These are phyloP conservation scores for Stenocarpella maydis DNA, from an alignment of 2,329 filamentous ascomycete genomes.

Conservation along the genomic window DNA sequence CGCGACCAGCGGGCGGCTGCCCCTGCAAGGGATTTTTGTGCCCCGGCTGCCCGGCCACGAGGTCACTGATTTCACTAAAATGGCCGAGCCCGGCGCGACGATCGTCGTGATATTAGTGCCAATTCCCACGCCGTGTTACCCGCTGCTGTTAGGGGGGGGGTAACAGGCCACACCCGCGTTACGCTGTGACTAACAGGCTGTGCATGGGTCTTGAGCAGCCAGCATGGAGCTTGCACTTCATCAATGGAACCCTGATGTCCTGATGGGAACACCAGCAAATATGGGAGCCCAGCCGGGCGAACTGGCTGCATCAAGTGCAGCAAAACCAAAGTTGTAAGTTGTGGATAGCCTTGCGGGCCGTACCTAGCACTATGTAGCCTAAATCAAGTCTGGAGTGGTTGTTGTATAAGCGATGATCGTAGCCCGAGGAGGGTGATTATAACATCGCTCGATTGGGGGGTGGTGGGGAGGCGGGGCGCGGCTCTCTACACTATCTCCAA, in stretches of 20 bases:
- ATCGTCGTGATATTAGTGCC: constrained; percentile 10
- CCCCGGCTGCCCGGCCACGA: constrained; percentile 5
- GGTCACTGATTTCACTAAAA: constrained; percentile 1
- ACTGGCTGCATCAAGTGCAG: neutral
- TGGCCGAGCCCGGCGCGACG: constrained; percentile 12
- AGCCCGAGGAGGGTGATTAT: neutral
- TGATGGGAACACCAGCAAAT: neutral
- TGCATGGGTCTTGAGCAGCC: neutral
- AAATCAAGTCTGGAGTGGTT: neutral
- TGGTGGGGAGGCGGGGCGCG: too few relatives aligned
- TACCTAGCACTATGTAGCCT: neutral
- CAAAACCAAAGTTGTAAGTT: neutral
- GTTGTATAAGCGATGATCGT: neutral
- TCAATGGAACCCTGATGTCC: neutral
- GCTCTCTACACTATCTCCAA: neutral
- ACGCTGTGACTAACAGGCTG: constrained; percentile 12
- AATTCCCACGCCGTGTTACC: constrained; percentile 17
- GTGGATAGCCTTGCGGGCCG: neutral
- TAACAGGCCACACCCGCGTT: neutral
- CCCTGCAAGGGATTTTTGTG: constrained; percentile 20
- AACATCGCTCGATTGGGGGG: neutral
- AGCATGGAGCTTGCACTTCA: neutral
- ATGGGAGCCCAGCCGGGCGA: neutral
- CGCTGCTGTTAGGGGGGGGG: neutral
- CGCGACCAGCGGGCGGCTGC: constrained; percentile 3